Base-by-base conservation (phyloP, 805 yeast genomes). In the Metschnikowia continentalis region DNA sequence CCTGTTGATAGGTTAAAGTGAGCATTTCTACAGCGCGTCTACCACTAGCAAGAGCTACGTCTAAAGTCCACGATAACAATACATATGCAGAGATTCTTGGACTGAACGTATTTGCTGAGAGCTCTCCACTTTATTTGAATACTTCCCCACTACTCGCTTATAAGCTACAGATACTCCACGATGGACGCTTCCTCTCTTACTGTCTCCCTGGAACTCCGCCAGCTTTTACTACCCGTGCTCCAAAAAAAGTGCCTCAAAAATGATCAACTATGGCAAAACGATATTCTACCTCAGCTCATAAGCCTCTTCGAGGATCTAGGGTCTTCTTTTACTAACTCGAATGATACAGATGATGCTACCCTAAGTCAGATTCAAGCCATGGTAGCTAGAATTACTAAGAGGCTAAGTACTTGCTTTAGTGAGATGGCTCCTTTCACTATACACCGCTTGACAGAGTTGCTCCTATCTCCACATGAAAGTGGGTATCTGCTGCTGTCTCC, bases 401-500 rank as follows among this genome's bases (percentile, higher is more conserved):
- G 40, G 43, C 68, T 72, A 51, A 50, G 56, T 26, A 71, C 66
- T 32, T 67, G 68, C 44, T 59, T 72, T 35, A 42, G 50, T 15
- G 60, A 60, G 50, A 48, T 49, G 5, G 59, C 61, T 10, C 61
- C 61, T 6, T 58, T 54, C 43, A 58, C 61, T 2, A 33, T 58
- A n/a, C 55, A 46, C 30, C 52, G 61, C 22, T 51, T 56, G 17
- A 53, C 57, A 2, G 61, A 58, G 42, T 42, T 58, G n/a, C 37
- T 56, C 7, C 52, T 58, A 19, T 35, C 47, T 23, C 51, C 52
- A 35, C 51, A 36, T 1, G 51, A 48, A 3, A 56, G 61, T 47
- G 60, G 60, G 5, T 56, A 58, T 46, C 45, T 52, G 35, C 47
- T 58, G 23, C 17, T 47, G 17, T 52, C 52, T 5, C 50, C 54